Evolutionary conservation across 2,329 filamentous ascomycete genomes (phyloP), one percentile per base, ranked within the genome.

Genomic region (Claviceps sorghi): DNA sequence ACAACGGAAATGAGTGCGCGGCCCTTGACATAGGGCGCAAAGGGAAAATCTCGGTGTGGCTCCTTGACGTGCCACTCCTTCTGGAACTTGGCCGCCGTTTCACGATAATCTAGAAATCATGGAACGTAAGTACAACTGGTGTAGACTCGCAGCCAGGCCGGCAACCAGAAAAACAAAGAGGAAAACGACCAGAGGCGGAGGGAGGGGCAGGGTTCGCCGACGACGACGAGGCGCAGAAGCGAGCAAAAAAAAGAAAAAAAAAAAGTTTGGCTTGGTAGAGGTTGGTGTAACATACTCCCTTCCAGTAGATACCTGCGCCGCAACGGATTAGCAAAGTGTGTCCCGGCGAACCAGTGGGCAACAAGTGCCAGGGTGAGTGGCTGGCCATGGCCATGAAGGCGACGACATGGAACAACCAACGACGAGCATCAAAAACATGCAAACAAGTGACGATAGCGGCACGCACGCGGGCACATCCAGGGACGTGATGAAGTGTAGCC

Each of bases 21-120:
- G 60, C 74, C 77, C 66, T 80, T 76, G 66, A 84, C 79, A 67
- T 83, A 75, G 61, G 74, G 76, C 64, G 80, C 80, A 66, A 83
- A 84, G 55, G 76, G 71, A 56, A 84, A 77, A 55, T 81, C 71
- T 61, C 75, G 74, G 64, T 83, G 78, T 60, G 80, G 80, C 66
- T 78, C 72, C 61, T 74, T 70, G 58, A 81, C 70, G 66, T 80
- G 75, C 80, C 80, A 84, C 69, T 84, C 80, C 64, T 83, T 82
- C 62, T 83, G 79, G 59, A 84, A 78, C 64, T 81, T 82, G 68
- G 78, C 76, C 52, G 80, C 80, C 44, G 80, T 82, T 65, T 83
- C 80, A 67, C 77, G 76, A 70, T 82, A 84, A 71, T 82, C 80
- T 83, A 70, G 51, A 54, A 54, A 46, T 54, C 49, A 54, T 41